Base-by-base conservation (phyloP, 129 eudicot genomes). In the Escallonia herrerae region DNA sequence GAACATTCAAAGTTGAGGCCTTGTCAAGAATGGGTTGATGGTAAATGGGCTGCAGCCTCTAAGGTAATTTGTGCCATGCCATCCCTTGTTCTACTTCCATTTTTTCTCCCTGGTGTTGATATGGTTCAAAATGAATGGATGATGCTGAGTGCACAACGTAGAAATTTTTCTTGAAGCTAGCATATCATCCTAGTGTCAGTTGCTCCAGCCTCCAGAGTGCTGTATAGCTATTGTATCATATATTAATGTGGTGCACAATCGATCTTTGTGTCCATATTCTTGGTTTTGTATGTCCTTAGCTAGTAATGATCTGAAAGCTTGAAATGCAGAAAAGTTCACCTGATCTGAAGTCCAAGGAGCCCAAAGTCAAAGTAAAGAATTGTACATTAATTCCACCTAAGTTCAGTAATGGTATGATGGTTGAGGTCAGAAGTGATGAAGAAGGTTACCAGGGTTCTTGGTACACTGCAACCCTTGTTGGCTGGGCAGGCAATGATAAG, bases 361-460 rank as follows among this genome's bases (percentile, higher is more conserved):
- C 61, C 15, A 56, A 67, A 61, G 40, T 57, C 43, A 68, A 74
- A 69, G 68, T 49, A 64, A 69, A 75, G 66, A 70, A 57, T 68
- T 49, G 63, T 37, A 47, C 6, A 58, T 33, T 40, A 7, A 67
- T 68, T 4, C 48, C 39, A 45, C 65, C 80, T 56, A 71, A 3
- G 41, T 80, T 80, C 65, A 45, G 45, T 33, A 55, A 70, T 5
- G 86, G 83, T 40, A 70, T 68, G 44, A n/a, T 58, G 46, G 84
- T 81, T 50, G 90, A 83, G 75, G 88, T 81, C 37, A 79, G 50
- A 74, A 76, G 87, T 39, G 60, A 84, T 54, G 87, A 84, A 79
- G 86, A 78, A 63, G 95, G 90, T 57, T 86, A 75, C 68, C 71
- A 71, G 12, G 90, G 86, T 68, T 81, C 86, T 53, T 79, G 90